Conservation (phyloP, 441 rosid genomes). For the Gossypium trilobum region DNA sequence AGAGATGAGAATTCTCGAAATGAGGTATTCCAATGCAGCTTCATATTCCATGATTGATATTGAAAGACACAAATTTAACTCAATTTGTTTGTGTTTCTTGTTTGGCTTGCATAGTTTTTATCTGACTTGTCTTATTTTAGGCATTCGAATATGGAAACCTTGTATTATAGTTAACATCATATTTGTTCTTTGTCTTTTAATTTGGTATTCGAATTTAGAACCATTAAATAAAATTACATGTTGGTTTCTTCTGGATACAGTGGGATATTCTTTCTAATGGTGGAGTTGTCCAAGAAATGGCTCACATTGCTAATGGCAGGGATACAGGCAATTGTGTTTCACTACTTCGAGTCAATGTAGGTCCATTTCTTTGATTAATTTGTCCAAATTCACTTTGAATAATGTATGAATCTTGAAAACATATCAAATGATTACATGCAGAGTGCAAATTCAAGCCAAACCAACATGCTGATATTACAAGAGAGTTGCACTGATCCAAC, state of each 20-base stretch:
- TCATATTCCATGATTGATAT: too few relatives aligned
- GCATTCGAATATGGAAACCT: too few relatives aligned
- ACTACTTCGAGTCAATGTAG: conserved; percentile 60
- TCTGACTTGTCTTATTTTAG: too few relatives aligned
- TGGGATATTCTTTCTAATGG: conserved; percentile 82
- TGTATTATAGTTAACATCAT: too few relatives aligned
- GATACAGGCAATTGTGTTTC: conserved; percentile 74
- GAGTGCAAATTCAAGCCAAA: conserved; percentile 52
- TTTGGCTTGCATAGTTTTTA: too few relatives aligned
- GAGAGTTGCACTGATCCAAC: conserved; percentile 65
- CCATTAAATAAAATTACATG: neutral
- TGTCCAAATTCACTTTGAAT: neutral
- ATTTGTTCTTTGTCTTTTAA: too few relatives aligned
- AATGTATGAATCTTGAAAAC: neutral
- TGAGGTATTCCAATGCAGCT: conserved; percentile 32
- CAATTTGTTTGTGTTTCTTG: too few relatives aligned
- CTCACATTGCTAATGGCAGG: conserved; percentile 67
- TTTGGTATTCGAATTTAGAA: too few relatives aligned
- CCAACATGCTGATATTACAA: conserved; percentile 68
- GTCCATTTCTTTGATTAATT: conserved; percentile 5
- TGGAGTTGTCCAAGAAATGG: conserved; percentile 58
- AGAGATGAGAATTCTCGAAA: conserved; percentile 62
- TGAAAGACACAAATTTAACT: too few relatives aligned
- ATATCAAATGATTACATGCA: conserved; percentile 11
- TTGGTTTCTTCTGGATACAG: conserved; percentile 32